Evolutionary conservation across 192 early-diverging fungal species (phyloP).

Genomic region (Geosiphon pyriformis): DNA sequence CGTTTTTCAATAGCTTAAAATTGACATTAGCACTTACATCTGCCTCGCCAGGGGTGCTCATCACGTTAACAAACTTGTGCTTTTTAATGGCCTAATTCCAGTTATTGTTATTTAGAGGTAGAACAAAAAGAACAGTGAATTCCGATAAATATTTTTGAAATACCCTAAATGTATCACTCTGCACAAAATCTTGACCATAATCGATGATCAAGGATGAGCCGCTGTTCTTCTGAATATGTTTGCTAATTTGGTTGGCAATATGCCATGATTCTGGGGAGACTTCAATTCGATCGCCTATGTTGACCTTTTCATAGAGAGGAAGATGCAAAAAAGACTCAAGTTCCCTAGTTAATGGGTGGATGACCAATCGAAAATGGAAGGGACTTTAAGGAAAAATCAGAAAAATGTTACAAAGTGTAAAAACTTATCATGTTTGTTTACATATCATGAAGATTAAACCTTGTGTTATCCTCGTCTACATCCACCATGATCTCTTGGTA

Average conservation of each 20-base stretch:
- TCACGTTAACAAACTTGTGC: conserved; percentile 73
- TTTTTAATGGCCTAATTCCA: conserved; percentile 67
- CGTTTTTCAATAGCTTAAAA: conserved; percentile 68
- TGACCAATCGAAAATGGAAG: conserved; percentile 73
- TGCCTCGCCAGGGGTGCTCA: conserved; percentile 74
- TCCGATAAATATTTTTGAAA: conserved; percentile 9
- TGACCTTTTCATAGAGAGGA: conserved; percentile 47
- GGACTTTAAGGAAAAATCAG: conserved; percentile 33
- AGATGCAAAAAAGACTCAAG: too few relatives aligned
- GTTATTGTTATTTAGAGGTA: too few relatives aligned
- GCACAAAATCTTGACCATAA: conserved; percentile 79
- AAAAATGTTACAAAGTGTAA: not conserved
- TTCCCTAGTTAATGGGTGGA: conserved; percentile 46
- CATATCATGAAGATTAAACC: conserved; percentile 26
- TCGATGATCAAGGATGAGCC: conserved; percentile 81
- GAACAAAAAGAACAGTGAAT: conserved; percentile 12
- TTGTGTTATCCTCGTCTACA: conserved; percentile 59
- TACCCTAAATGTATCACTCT: conserved; percentile 75
- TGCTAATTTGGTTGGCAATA: conserved; percentile 61
- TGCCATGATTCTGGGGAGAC: conserved; percentile 75
- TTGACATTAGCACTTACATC: conserved; percentile 94
- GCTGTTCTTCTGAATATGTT: conserved; percentile 56
- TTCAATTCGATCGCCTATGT: conserved; percentile 75
- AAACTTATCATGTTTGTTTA: not conserved
- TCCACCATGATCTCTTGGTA: conserved; percentile 92